Base-by-base conservation (phyloP, 345 rosid species). In the Brassica incana region DNA sequence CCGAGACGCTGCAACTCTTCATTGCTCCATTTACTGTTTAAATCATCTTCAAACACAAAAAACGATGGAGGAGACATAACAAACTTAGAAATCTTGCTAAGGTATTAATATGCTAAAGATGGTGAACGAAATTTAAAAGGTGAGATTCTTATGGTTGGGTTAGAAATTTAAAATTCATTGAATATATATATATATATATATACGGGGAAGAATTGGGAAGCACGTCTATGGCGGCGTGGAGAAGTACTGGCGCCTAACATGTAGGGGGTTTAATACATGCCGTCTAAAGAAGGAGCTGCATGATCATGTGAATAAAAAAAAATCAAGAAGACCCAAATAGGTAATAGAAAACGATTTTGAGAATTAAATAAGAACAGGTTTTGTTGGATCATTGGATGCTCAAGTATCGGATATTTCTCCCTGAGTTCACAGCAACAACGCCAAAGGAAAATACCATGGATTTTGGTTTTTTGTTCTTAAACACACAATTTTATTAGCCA, bases 171-270 rank as follows among this genome's bases (percentile, higher is more conserved):
- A 73, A 58, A 58, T 40, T 48, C 32, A 48, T 81, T 18, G 1
- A 16, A 16, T 50, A 27, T 61, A 62, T 70, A 52, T 74, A 65
- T 56, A 59, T 29, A 29, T 29, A 29, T 29, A 29, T 29, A 11
- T 1, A 16, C 18, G 61, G 63, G 72, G 69, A 71, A 59, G 69
- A 50, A 71, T 73, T 81, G 77, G 80, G 23, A 66, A 12, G 73
- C 83, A 81, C 80, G 83, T 76, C 65, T 75, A 11, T 80, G 76
- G 76, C 76, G 75, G 76, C 72, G 72, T 75, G 76, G 76, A 65
- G 76, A 70, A 40, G 83, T 80, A 29, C 32, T 29, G 67, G 80
- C 76, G 80, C 16, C 32, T 8, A 33, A 58, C 83, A 80, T 80
- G 83, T 71, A 43, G 1, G 15, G 20, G 16, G 11, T 8, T 62